phyloP scores from a whole-genome alignment of 768 basidiomycete genomes.

The Serendipita vermifera region DNA sequence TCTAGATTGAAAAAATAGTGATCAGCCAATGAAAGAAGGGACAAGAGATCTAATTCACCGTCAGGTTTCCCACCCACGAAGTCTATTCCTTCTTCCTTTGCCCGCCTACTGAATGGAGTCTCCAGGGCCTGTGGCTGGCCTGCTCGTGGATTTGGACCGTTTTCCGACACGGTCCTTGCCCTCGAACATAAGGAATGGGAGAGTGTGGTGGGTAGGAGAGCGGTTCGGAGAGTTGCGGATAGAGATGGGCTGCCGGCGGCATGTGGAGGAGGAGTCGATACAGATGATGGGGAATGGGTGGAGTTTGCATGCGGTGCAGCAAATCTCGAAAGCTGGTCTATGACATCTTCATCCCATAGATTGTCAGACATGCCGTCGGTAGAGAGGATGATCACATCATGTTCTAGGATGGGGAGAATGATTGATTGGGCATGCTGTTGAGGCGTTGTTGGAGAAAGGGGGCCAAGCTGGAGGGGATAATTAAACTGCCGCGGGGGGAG shows the following conservation, averaged over 20 bases:
- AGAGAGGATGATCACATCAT: slow-evolving; percentile 70
- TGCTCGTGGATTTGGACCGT: neutral
- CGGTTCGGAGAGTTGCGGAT: neutral
- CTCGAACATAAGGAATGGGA: slow-evolving; percentile 5
- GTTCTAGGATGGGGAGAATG: slow-evolving; percentile 51
- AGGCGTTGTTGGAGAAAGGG: slow-evolving; percentile 47
- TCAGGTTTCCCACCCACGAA: slow-evolving; percentile 79
- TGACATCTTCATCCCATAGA: slow-evolving; percentile 75
- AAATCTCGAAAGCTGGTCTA: slow-evolving; percentile 64
- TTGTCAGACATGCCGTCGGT: slow-evolving; percentile 78
- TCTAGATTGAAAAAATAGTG: slow-evolving; percentile 26
- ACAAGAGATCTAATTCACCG: slow-evolving; percentile 34
- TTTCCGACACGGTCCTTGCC: neutral
- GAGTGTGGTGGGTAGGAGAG: slow-evolving; percentile 1
- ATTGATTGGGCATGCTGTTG: slow-evolving; percentile 51
- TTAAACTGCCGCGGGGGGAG: slow-evolving; percentile 36
- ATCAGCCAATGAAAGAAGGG: slow-evolving; percentile 9
- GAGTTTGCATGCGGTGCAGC: slow-evolving; percentile 25
- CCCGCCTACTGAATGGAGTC: slow-evolving; percentile 75
- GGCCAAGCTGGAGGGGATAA: slow-evolving; percentile 52
- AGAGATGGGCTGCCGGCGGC: slow-evolving; percentile 2
- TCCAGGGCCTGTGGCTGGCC: slow-evolving; percentile 27
- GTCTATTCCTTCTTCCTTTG: slow-evolving; percentile 53
- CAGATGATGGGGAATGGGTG: slow-evolving; percentile 16
- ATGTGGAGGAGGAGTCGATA: neutral